These are phyloP conservation scores for Penicillium herquei DNA, from an alignment of 495 filamentous ascomycete genomes.

Conservation along the genomic window DNA sequence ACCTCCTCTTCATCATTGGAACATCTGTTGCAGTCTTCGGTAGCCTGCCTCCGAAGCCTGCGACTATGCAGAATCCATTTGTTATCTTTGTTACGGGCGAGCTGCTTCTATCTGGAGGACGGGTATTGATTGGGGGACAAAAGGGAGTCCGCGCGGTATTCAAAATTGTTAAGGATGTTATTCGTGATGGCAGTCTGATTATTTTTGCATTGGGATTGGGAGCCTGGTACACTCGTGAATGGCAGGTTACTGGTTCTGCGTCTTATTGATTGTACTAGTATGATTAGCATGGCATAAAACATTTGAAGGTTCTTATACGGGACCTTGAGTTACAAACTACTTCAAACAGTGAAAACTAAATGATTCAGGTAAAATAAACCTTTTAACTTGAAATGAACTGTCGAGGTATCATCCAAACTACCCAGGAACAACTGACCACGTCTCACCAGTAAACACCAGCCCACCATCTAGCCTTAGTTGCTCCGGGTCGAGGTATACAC, in stretches of 20 bases:
- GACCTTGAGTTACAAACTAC: neutral
- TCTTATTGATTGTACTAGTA: neutral
- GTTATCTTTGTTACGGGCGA: constrained; percentile 81
- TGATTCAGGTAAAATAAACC: no score
- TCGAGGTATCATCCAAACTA: no score
- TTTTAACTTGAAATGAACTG: no score
- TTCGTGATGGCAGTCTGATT: constrained; percentile 70
- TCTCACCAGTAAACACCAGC: constrained; percentile 23
- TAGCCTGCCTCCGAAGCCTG: constrained; percentile 58
- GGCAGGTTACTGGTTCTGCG: constrained; percentile 16
- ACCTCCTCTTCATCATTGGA: constrained; percentile 51
- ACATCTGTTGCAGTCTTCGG: constrained; percentile 40
- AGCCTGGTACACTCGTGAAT: constrained; percentile 59
- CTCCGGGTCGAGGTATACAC: constrained; percentile 39
- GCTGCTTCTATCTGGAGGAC: constrained; percentile 63
- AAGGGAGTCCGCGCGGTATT: constrained; percentile 57
- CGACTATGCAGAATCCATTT: constrained; percentile 64
- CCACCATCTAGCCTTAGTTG: constrained; percentile 14
- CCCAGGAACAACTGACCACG: constrained; percentile 22
- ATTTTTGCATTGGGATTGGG: constrained; percentile 76
- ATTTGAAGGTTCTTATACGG: neutral
- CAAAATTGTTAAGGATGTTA: constrained; percentile 53
- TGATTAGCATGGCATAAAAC: neutral
- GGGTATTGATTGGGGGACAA: constrained; percentile 55
- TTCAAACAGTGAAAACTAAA: no score